These are phyloP conservation scores for Neonectria coccinea DNA, from an alignment of 2,329 filamentous ascomycete genomes.

Conservation along the genomic window DNA sequence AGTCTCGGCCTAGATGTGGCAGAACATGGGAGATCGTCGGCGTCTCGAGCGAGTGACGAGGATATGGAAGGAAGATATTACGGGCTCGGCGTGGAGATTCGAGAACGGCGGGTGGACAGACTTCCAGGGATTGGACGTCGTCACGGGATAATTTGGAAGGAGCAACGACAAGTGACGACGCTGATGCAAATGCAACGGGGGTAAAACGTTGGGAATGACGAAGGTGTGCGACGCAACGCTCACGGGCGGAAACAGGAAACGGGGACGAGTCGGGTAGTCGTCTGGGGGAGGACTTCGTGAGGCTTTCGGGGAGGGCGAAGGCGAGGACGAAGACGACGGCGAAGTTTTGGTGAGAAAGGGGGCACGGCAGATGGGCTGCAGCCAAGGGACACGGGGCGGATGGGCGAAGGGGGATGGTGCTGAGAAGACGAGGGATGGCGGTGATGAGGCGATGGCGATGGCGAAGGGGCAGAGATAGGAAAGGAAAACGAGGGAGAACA, in stretches of 20 bases:
- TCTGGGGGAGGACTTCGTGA: conserved; percentile 33
- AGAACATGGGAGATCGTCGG: conserved; percentile 49
- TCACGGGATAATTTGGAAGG: conserved; percentile 42
- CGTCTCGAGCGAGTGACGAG: conserved; percentile 38
- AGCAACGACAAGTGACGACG: conserved; percentile 41
- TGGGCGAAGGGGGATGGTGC: conserved; percentile 36
- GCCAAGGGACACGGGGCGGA: conserved; percentile 37
- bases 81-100: conserved; percentile 40
- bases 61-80: conserved; percentile 44
- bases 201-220: conserved; percentile 42
- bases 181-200: conserved; percentile 45
- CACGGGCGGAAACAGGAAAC: conserved; percentile 39
- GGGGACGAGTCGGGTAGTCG: conserved; percentile 35
- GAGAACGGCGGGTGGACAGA: conserved; percentile 40
- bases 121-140: conserved; percentile 42
- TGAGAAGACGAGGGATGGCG: conserved; percentile 40
- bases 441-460: conserved; percentile 48
- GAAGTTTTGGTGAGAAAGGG: conserved; percentile 48
- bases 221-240: conserved; percentile 47
- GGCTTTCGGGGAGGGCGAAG: conserved; percentile 40
- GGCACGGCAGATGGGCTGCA: conserved; percentile 45
- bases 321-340: conserved; percentile 14
- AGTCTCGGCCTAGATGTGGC: conserved; percentile 46
- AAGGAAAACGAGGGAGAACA: conserved; percentile 45
- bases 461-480: conserved; percentile 36